These are phyloP conservation scores for Neurospora sp. DNA, from an alignment of 2,329 filamentous ascomycete genomes.

Conservation along the genomic window DNA sequence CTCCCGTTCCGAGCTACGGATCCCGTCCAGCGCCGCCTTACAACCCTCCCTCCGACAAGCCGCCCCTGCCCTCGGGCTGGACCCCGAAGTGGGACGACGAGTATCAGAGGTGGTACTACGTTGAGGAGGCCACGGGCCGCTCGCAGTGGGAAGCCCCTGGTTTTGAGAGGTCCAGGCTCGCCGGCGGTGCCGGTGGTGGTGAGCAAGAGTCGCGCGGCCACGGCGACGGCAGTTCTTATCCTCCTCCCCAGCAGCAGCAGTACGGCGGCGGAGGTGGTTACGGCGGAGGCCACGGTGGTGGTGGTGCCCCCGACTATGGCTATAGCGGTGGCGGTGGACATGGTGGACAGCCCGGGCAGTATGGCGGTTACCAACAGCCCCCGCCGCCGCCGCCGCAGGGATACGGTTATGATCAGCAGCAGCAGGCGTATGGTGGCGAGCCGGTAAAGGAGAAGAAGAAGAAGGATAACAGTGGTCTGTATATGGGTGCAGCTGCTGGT, in stretches of 20 bases:
- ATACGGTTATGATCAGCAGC: constrained; percentile 3
- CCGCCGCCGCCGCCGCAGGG: constrained; percentile 1
- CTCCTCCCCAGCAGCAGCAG: background rate
- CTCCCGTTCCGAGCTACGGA: constrained; percentile 10
- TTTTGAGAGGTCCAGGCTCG: constrained; percentile 13
- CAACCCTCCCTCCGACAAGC: constrained; percentile 23
- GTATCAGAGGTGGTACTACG: constrained; percentile 42
- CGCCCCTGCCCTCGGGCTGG: constrained; percentile 44
- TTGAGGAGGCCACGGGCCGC: constrained; percentile 43
- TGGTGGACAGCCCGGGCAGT: background rate
- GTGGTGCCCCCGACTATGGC: background rate
- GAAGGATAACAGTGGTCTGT: constrained; percentile 37
- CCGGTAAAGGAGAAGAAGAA: constrained; percentile 28
- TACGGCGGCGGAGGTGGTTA: background rate
- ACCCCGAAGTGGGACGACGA: constrained; percentile 43
- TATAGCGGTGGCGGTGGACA: background rate
- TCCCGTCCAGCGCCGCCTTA: constrained; percentile 16
- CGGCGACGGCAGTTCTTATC: background rate
- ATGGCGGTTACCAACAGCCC: background rate
- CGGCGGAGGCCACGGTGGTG: background rate
- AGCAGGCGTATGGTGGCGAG: constrained; percentile 1
- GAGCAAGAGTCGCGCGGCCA: constrained; percentile 5
- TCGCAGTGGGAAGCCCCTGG: constrained; percentile 44
- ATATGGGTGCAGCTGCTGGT: constrained; percentile 48
- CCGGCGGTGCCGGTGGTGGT: constrained; percentile 5